Percentiles rank a stretch among this genome's conserved stretches.
Conservation (phyloP, 257 asterid genomes). For the Nicotiana noctiflora region DNA sequence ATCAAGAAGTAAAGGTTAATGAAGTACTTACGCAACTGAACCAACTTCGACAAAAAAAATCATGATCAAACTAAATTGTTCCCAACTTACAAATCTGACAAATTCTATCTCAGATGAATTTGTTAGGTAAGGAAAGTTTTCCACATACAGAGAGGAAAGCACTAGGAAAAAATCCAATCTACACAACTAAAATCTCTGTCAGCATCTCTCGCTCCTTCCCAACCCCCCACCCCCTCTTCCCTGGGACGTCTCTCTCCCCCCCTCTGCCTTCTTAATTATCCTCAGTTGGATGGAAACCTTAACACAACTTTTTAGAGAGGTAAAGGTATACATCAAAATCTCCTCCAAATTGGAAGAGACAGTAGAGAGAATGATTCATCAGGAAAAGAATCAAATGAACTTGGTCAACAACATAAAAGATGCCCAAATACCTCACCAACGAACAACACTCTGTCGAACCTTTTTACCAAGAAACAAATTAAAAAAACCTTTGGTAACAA, state of each 20-base stretch:
- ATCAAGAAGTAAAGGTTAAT: conserved; percentile 1
- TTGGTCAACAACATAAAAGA: background rate
- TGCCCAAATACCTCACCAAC: background rate
- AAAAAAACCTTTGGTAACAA: background rate
- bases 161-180: background rate
- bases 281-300: background rate
- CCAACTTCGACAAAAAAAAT: background rate
- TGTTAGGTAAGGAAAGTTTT: background rate
- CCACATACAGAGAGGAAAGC: conserved; percentile 1
- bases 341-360: background rate
- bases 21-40: background rate
- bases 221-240: background rate
- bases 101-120: background rate
- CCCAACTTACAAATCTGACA: background rate
- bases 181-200: background rate
- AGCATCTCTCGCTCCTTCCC: background rate
- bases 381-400: background rate
- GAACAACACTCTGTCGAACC: background rate
- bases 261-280: background rate
- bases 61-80: background rate
- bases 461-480: conserved; percentile 1
- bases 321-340: background rate
- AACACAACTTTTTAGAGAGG: background rate
- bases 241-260: background rate
- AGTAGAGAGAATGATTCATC: background rate